Evolutionary conservation across 768 basidiomycete genomes (phyloP).

Genomic region (Naganishia kalamii): DNA sequence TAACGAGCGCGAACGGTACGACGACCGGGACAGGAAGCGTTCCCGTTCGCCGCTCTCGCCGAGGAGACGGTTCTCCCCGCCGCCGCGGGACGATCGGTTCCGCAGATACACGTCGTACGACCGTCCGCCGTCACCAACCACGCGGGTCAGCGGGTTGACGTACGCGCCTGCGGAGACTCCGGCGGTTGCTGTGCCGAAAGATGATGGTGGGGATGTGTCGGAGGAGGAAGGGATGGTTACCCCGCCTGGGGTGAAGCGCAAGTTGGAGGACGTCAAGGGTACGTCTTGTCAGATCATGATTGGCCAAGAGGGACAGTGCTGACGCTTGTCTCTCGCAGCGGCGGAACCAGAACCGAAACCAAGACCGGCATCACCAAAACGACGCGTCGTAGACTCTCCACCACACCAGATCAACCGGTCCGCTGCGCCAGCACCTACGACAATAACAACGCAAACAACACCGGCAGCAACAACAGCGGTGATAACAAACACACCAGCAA

Average conservation of each 20-base stretch:
- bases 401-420: neutral
- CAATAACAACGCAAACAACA: too few species aligned
- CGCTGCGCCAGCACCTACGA: neutral
- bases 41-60: neutral
- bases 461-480: too few species aligned
- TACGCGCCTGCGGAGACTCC: neutral
- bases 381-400: neutral
- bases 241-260: neutral
- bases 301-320: neutral
- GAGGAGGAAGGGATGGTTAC: constrained; percentile 12
- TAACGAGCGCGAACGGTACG: neutral
- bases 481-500: too few species aligned
- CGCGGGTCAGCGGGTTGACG: neutral
- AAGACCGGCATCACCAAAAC: neutral
- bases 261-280: neutral
- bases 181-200: neutral
- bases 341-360: neutral
- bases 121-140: too few species aligned
- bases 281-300: neutral
- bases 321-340: neutral
- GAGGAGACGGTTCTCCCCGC: neutral
- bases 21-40: neutral
- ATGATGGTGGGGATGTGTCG: neutral
- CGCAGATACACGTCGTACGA: too few species aligned
- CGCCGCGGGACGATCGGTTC: too few species aligned